Percentiles rank a stretch among this genome's conserved stretches.
Evolutionary conservation across 495 filamentous ascomycete genomes (phyloP).

Genomic region (Aspergillus conjunctus): DNA sequence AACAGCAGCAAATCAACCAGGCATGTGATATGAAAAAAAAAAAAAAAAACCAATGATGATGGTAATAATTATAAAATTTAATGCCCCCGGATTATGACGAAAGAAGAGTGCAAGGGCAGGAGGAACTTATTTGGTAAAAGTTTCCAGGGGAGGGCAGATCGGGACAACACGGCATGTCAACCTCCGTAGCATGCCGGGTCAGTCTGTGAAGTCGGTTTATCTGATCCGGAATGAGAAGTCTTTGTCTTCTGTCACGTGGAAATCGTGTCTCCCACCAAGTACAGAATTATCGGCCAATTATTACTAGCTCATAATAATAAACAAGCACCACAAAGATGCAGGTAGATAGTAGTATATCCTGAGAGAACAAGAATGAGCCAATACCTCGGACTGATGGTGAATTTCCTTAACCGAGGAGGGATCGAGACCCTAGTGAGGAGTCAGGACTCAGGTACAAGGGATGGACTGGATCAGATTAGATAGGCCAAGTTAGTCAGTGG

Average conservation of each 20-base stretch:
- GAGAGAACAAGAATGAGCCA: not conserved
- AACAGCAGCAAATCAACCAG: not conserved
- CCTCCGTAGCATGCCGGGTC: not conserved
- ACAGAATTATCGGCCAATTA: not conserved
- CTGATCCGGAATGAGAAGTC: slow-evolving; percentile 23
- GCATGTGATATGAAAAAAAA: not conserved
- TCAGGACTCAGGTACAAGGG: not conserved
- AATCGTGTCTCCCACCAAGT: not conserved
- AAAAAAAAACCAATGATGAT: not conserved
- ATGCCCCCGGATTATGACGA: not conserved
- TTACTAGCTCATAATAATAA: not conserved
- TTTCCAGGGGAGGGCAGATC: not conserved
- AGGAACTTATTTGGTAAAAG: no score
- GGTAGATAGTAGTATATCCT: no score
- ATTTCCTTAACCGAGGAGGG: slow-evolving; percentile 16
- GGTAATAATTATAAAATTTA: not conserved
- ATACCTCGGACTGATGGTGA: slow-evolving; percentile 5
- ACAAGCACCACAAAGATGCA: not conserved
- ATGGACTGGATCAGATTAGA: slow-evolving; percentile 31
- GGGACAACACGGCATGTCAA: slow-evolving; percentile 1
- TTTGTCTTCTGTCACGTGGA: slow-evolving; percentile 5
- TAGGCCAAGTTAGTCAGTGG: slow-evolving; percentile 18
- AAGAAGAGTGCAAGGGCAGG: no score
- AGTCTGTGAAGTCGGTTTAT: slow-evolving; percentile 15
- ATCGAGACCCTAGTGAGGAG: not conserved